phyloP scores from a whole-genome alignment of 768 basidiomycete species.

The Russula abietina region DNA sequence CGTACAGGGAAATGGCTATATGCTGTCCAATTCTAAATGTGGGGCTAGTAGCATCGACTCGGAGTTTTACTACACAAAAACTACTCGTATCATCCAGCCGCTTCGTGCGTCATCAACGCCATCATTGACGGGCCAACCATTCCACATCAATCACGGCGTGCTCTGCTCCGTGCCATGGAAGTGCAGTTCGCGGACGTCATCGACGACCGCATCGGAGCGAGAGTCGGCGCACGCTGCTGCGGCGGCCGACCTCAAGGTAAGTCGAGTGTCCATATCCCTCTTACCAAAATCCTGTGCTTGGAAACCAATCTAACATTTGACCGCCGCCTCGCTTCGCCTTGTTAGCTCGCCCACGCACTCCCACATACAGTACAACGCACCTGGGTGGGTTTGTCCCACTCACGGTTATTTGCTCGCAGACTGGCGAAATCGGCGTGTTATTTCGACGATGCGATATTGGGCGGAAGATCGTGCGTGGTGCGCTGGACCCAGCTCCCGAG shows the following conservation, averaged over 20 bases:
- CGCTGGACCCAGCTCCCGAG: constrained; percentile 31
- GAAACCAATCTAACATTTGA: too few relatives aligned
- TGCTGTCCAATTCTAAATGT: too few relatives aligned
- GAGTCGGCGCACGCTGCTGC: constrained; percentile 84
- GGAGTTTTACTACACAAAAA: too few relatives aligned
- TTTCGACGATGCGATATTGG: constrained; percentile 59
- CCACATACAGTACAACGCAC: constrained; percentile 59
- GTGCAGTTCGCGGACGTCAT: constrained; percentile 76
- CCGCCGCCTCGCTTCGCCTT: too few relatives aligned
- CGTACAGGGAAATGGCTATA: too few relatives aligned
- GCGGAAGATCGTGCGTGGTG: constrained; percentile 52
- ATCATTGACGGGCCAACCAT: constrained; percentile 66
- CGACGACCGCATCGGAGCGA: constrained; percentile 85
- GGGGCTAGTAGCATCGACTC: too few relatives aligned
- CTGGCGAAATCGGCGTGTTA: constrained; percentile 77
- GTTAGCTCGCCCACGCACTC: constrained; percentile 71
- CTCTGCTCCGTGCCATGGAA: constrained; percentile 67
- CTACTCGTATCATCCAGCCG: constrained; percentile 65
- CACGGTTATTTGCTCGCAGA: constrained; percentile 79
- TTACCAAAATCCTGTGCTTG: too few relatives aligned
- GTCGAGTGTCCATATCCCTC: constrained; percentile 25
- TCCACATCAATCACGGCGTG: constrained; percentile 56
- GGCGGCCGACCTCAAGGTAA: constrained; percentile 81
- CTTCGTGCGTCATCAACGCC: constrained; percentile 75
- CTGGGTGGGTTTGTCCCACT: constrained; percentile 77